Base-by-base conservation (phyloP, 1,284 basidiomycete genomes). In the Trametes sp. region DNA sequence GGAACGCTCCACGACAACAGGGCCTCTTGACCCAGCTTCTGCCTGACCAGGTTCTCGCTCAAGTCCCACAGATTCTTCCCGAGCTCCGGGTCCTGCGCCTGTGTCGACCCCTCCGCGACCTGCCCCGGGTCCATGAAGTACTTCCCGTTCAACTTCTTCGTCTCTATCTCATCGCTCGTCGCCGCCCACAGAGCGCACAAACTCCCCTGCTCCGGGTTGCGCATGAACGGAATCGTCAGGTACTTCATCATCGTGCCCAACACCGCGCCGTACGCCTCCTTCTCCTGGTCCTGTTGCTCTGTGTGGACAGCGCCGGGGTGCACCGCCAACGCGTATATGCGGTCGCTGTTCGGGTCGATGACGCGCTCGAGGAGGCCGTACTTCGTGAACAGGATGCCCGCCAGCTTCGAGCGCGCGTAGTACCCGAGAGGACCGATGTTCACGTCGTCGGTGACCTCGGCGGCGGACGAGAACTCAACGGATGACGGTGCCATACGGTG, bases 231-330 rank as follows among this genome's bases (percentile, higher is more conserved):
- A 28, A 73, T 26, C 24, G 35, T 28, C 21, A 38, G 28, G 23
- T 24, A 9, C 66, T 79, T 78, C 59, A 76, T 57, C 21, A 77
- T 61, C 38, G 67, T 74, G 3, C 79, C 80, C 29, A 76, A 62
- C 29, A 77, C 57, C 31, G 66, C 66, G 23, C 77, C 79, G 67
- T 79, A 79, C 14, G 77, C 75, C 38, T 76, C 75, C 59, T 77
- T 77, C 73, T 77, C 75, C 66, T 80, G 76, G 24, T 80, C 74
- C 67, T 81, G 80, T 72, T 81, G 80, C 35, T 75, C 76, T 36
- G 81, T 81, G 65, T 78, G 76, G 56, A 82, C 80, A 9, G 75
- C 76, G 23, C 80, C 79, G 9, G 79, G 77, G 69, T 81, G 77
- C 23, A 77, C 77, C 14, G 76, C 73, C 54, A 78, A 57, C 51